These are phyloP conservation scores for Heliosperma pusillum DNA, from an alignment of 148 eudicot genomes.

Conservation along the genomic window DNA sequence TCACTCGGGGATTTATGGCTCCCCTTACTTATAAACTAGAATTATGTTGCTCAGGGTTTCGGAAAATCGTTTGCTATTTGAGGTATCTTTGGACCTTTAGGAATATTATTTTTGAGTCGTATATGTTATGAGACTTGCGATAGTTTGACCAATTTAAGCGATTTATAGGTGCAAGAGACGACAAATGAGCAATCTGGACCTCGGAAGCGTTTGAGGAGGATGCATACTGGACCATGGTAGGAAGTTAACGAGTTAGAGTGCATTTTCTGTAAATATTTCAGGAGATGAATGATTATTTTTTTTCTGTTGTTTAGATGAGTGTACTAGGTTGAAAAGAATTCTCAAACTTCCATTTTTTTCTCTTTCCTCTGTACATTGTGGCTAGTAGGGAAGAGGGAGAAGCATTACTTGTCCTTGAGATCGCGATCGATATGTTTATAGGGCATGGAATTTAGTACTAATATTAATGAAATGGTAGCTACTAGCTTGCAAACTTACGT, in stretches of 20 bases:
- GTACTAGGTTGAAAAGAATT: slow-evolving; percentile 18
- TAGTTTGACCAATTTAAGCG: neutral
- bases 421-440: slow-evolving; percentile 20
- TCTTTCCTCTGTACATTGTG: slow-evolving; percentile 4
- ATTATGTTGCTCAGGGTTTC: neutral
- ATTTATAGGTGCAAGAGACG: slow-evolving; percentile 54
- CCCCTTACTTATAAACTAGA: neutral
- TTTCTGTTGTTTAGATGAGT: slow-evolving; percentile 26
- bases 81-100: too few relatives aligned
- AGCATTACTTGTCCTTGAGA: slow-evolving; percentile 15
- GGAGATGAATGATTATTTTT: slow-evolving; percentile 17
- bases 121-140: neutral
- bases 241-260: slow-evolving; percentile 9
- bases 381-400: slow-evolving; percentile 25
- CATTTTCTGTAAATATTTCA: slow-evolving; percentile 42
- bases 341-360: slow-evolving; percentile 11
- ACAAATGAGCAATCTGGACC: slow-evolving; percentile 46
- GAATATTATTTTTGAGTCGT: too few relatives aligned
- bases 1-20: too few relatives aligned
- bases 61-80: too few relatives aligned
- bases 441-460: neutral
- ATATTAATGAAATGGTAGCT: too few relatives aligned
- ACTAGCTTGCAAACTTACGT: too few relatives aligned
- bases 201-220: slow-evolving; percentile 59
- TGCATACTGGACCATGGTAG: slow-evolving; percentile 88